Conservation (phyloP, 805 yeast genomes). For the Isabelozyma gotoi region DNA sequence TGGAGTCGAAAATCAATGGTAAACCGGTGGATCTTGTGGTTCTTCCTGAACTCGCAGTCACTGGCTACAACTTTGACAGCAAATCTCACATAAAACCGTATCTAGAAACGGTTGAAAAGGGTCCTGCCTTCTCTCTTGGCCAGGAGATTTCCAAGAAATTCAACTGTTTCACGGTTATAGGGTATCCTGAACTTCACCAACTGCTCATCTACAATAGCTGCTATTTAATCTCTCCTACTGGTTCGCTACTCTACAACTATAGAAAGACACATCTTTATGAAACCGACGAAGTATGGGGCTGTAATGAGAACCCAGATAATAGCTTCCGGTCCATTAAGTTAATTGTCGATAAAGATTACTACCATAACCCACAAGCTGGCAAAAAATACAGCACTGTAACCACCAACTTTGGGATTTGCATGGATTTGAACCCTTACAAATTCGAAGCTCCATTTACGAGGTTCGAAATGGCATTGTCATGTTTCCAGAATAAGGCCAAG, state of each 20-base stretch:
- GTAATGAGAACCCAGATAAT: slow-evolving; percentile 57
- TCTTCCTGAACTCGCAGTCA: slow-evolving; percentile 80
- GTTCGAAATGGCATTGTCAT: slow-evolving; percentile 67
- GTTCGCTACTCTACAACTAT: slow-evolving; percentile 62
- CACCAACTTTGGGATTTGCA: slow-evolving; percentile 80
- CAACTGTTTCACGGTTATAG: slow-evolving; percentile 69
- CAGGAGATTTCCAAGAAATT: slow-evolving; percentile 46
- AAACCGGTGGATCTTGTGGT: slow-evolving; percentile 62
- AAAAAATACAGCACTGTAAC: slow-evolving; percentile 15
- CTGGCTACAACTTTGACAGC: slow-evolving; percentile 73
- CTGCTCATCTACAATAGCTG: slow-evolving; percentile 66
- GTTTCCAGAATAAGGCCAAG: slow-evolving; percentile 46
- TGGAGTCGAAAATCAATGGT: slow-evolving; percentile 11
- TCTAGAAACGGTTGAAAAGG: slow-evolving; percentile 46
- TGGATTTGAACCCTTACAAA: slow-evolving; percentile 89
- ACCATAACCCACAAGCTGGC: slow-evolving; percentile 15
- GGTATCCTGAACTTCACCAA: slow-evolving; percentile 67
- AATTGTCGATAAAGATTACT: slow-evolving; percentile 16
- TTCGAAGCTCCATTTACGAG: slow-evolving; percentile 75
- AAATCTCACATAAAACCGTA: slow-evolving; percentile 53
- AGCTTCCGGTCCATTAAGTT: slow-evolving; percentile 57
- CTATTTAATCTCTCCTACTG: slow-evolving; percentile 57
- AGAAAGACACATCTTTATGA: slow-evolving; percentile 75
- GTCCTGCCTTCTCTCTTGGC: slow-evolving; percentile 59
- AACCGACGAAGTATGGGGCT: slow-evolving; percentile 82